Evolutionary conservation across 495 filamentous ascomycete species (phyloP).

Genomic region (Penicillium ochrochloron): DNA sequence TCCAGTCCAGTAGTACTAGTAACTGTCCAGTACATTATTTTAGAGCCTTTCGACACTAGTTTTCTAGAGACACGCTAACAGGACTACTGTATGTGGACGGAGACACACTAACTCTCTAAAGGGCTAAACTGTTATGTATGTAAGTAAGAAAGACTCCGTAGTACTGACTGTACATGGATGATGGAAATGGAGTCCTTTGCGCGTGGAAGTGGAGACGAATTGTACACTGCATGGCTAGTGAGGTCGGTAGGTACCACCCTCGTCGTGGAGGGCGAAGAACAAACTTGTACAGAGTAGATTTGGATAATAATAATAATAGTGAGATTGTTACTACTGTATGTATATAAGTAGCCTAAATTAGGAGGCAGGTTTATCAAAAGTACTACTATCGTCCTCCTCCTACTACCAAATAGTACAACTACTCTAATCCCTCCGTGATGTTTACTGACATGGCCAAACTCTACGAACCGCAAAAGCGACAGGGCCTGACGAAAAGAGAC

Average conservation of each 20-base stretch:
- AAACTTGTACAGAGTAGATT: no score
- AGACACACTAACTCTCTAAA: constrained; percentile 1
- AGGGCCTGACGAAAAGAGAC: constrained; percentile 1
- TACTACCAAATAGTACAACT: background rate
- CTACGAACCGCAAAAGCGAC: background rate
- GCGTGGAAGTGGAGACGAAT: background rate
- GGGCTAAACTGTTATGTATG: background rate
- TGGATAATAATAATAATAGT: no score
- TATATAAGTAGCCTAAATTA: no score
- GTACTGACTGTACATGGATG: background rate
- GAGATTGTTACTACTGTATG: no score
- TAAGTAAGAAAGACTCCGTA: background rate
- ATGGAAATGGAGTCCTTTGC: background rate
- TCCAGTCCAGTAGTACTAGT: background rate
- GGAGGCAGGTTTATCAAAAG: no score
- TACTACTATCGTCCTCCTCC: no score
- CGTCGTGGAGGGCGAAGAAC: background rate
- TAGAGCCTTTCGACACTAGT: background rate
- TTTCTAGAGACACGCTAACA: background rate
- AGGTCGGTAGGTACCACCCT: background rate
- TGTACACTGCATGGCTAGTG: constrained; percentile 9
- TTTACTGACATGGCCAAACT: background rate
- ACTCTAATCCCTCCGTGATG: constrained; percentile 1
- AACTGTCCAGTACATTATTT: background rate
- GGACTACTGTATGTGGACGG: background rate